A percentile compares a stretch with the other conserved stretches of the same genome.
These are phyloP conservation scores for Lentinula sp. DNA, from an alignment of 768 basidiomycete genomes.

Conservation along the genomic window DNA sequence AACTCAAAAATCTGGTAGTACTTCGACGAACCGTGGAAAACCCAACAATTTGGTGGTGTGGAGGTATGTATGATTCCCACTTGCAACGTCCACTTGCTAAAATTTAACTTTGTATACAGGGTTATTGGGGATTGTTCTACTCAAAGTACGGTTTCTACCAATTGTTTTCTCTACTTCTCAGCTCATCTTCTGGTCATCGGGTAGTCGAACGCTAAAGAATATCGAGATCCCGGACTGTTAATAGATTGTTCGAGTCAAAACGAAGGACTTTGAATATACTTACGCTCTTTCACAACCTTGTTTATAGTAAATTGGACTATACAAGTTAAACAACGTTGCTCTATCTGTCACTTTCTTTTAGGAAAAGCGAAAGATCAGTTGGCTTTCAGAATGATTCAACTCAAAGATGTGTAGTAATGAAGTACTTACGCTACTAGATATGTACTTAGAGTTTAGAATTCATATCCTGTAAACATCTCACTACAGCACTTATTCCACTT, in stretches of 20 bases:
- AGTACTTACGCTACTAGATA: too few species aligned
- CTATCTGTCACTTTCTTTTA: not conserved
- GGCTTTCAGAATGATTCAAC: too few species aligned
- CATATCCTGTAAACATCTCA: conserved; percentile 25
- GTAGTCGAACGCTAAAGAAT: conserved; percentile 5
- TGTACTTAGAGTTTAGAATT: conserved; percentile 13
- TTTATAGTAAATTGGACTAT: not conserved
- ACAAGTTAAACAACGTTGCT: not conserved
- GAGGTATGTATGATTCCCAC: conserved; percentile 32
- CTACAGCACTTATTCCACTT: conserved; percentile 40
- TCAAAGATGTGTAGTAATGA: too few species aligned
- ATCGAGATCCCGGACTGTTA: conserved; percentile 2
- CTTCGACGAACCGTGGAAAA: conserved; percentile 41
- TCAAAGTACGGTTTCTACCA: conserved; percentile 33
- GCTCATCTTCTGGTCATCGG: not conserved
- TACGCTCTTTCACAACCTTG: not conserved
- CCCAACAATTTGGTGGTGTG: conserved; percentile 70
- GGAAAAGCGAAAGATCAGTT: too few species aligned
- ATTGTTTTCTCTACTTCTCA: not conserved
- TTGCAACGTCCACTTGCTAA: not conserved
- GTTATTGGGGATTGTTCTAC: conserved; percentile 60
- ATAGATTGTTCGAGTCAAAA: not conserved
- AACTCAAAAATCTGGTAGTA: conserved; percentile 30
- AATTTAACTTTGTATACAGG: not conserved
- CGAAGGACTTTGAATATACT: not conserved